These are phyloP conservation scores for Albugo laibachii DNA, from an alignment of 352 stramenopile genomes.

Conservation along the genomic window DNA sequence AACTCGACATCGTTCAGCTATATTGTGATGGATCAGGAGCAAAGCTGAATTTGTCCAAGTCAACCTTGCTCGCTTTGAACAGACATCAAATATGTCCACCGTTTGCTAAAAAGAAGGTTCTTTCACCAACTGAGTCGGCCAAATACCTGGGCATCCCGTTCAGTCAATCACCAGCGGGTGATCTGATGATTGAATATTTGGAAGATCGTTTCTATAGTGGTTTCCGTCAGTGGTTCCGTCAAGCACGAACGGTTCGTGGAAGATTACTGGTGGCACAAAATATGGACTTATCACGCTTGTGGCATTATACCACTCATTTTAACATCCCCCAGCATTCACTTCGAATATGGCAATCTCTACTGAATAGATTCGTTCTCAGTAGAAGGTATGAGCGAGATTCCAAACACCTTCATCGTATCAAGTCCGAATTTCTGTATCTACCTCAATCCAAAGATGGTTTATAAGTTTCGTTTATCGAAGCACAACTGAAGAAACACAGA, in stretches of 20 bases:
- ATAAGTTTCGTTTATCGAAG: slow-evolving; percentile 1
- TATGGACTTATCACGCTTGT: slow-evolving; percentile 5
- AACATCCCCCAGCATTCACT: neutral
- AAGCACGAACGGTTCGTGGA: slow-evolving; percentile 2
- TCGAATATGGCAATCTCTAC: neutral
- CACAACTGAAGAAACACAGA: slow-evolving; percentile 4
- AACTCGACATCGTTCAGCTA: slow-evolving; percentile 4
- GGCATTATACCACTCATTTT: slow-evolving; percentile 3
- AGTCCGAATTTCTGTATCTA: slow-evolving; percentile 3
- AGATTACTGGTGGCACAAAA: neutral
- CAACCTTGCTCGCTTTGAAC: slow-evolving; percentile 4
- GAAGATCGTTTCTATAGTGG: slow-evolving; percentile 6
- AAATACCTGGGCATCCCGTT: slow-evolving; percentile 6
- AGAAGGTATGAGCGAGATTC: too few species aligned
- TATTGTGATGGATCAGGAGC: slow-evolving; percentile 3
- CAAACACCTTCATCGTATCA: slow-evolving; percentile 2
- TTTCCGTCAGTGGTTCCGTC: slow-evolving; percentile 5
- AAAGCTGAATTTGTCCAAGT: slow-evolving; percentile 6
- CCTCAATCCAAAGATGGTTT: slow-evolving; percentile 1
- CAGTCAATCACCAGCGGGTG: slow-evolving; percentile 2
- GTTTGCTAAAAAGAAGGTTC: slow-evolving; percentile 1
- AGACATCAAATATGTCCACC: neutral
- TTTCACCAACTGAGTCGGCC: slow-evolving; percentile 1
- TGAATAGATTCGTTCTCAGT: slow-evolving; percentile 4
- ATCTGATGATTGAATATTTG: neutral